phyloP scores from a whole-genome alignment of 2,329 filamentous ascomycete genomes.

The Tolypocladium sp. region DNA sequence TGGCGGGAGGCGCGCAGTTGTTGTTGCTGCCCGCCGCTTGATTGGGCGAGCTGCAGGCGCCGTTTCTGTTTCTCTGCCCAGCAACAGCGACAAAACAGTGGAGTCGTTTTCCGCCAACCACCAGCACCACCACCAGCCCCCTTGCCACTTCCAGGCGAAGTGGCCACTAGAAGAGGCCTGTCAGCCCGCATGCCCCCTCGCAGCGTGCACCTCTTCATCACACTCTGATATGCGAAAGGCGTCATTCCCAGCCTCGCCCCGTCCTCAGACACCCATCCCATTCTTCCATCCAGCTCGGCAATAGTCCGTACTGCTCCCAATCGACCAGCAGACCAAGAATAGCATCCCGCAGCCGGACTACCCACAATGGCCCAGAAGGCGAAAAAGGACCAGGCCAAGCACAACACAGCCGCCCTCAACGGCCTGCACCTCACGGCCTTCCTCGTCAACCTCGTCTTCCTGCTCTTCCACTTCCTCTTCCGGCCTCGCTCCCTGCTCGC shows the following conservation, averaged over 20 bases:
- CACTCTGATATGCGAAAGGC: not conserved
- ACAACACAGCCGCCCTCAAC: slow-evolving; percentile 69
- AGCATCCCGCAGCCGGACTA: not conserved
- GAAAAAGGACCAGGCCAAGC: slow-evolving; percentile 60
- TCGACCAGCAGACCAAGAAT: not conserved
- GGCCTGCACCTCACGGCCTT: slow-evolving; percentile 73
- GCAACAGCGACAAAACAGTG: slow-evolving; percentile 7
- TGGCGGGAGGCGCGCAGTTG: slow-evolving; percentile 4
- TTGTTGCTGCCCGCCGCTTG: slow-evolving; percentile 7
- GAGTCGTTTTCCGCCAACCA: not conserved
- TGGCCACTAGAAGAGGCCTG: not conserved
- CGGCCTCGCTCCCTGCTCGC: slow-evolving; percentile 53
- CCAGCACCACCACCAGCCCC: not conserved
- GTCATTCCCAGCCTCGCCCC: not conserved
- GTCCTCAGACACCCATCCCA: not conserved
- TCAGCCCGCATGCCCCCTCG: not conserved
- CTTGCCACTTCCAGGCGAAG: not conserved
- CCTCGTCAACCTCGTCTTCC: slow-evolving; percentile 63
- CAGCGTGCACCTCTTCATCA: not conserved
- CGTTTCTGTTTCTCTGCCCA: slow-evolving; percentile 4
- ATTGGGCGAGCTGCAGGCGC: slow-evolving; percentile 6
- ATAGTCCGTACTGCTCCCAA: no score
- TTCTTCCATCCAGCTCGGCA: not conserved
- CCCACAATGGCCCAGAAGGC: slow-evolving; percentile 51
- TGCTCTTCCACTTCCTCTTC: slow-evolving; percentile 61